Evolutionary conservation across 257 asterid species (phyloP).

Genomic region (Nicotiana noctiflora): DNA sequence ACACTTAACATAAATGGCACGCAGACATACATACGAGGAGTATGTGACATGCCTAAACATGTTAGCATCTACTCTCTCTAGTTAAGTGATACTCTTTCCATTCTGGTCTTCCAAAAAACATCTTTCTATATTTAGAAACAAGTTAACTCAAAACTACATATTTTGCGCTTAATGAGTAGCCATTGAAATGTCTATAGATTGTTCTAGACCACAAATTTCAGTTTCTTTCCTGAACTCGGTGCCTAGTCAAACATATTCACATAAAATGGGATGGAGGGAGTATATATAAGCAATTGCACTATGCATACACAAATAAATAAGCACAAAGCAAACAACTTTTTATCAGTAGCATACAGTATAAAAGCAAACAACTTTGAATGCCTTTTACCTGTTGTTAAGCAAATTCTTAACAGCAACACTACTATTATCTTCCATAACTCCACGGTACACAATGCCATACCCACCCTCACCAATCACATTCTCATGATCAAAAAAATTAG

Average conservation of each 20-base stretch:
- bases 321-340: background rate
- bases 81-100: too few relatives aligned
- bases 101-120: too few relatives aligned
- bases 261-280: too few relatives aligned
- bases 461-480: conserved; percentile 34
- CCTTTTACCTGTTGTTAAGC: conserved; percentile 18
- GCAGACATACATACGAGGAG: background rate
- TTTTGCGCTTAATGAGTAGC: too few relatives aligned
- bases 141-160: too few relatives aligned
- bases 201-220: too few relatives aligned
- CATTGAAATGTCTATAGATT: too few relatives aligned
- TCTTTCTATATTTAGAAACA: too few relatives aligned
- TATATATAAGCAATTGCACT: background rate
- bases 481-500: conserved; percentile 21
- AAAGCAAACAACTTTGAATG: background rate
- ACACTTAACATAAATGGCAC: background rate
- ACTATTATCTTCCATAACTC: conserved; percentile 14
- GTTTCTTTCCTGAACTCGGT: too few relatives aligned
- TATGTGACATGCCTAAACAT: background rate
- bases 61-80: background rate
- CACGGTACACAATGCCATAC: conserved; percentile 26
- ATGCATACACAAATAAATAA: background rate
- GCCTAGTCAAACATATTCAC: too few relatives aligned
- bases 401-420: conserved; percentile 30
- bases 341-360: background rate